These are phyloP conservation scores for Plantago major DNA, from an alignment of 257 asterid genomes.

Conservation along the genomic window DNA sequence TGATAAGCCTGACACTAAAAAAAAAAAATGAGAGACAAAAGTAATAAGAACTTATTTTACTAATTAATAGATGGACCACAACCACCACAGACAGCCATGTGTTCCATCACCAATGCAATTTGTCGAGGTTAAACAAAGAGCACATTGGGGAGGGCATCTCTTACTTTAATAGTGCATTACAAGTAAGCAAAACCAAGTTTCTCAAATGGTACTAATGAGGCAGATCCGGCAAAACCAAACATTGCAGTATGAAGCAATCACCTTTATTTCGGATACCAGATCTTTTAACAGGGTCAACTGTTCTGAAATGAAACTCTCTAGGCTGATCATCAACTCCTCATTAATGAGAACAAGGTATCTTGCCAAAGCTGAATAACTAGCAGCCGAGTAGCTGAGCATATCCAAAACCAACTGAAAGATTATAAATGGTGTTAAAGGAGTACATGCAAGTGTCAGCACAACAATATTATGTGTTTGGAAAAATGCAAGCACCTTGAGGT, in stretches of 20 bases:
- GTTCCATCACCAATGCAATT: slow-evolving; percentile 13
- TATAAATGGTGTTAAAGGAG: slow-evolving; percentile 24
- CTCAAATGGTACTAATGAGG: slow-evolving; percentile 7
- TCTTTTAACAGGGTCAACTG: slow-evolving; percentile 60
- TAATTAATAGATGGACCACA: background rate
- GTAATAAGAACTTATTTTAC: background rate
- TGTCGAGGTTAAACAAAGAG: slow-evolving; percentile 4
- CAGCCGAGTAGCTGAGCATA: slow-evolving; percentile 66
- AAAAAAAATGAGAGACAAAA: background rate
- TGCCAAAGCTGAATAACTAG: slow-evolving; percentile 65
- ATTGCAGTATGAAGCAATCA: slow-evolving; percentile 18
- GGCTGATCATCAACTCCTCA: slow-evolving; percentile 43
- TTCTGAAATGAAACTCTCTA: slow-evolving; percentile 71
- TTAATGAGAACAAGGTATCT: slow-evolving; percentile 46
- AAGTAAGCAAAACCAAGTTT: slow-evolving; percentile 6
- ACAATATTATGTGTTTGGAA: background rate
- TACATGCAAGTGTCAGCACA: slow-evolving; percentile 8
- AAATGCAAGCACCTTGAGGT: slow-evolving; percentile 11
- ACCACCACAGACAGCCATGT: background rate
- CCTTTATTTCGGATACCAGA: slow-evolving; percentile 67
- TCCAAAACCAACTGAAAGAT: slow-evolving; percentile 72
- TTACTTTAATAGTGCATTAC: background rate
- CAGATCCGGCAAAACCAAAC: slow-evolving; percentile 10
- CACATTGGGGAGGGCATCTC: slow-evolving; percentile 5
- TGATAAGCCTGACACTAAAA: no score